Conservation (phyloP, 2,329 filamentous ascomycete species). For the Colletotrichum noveboracense region DNA sequence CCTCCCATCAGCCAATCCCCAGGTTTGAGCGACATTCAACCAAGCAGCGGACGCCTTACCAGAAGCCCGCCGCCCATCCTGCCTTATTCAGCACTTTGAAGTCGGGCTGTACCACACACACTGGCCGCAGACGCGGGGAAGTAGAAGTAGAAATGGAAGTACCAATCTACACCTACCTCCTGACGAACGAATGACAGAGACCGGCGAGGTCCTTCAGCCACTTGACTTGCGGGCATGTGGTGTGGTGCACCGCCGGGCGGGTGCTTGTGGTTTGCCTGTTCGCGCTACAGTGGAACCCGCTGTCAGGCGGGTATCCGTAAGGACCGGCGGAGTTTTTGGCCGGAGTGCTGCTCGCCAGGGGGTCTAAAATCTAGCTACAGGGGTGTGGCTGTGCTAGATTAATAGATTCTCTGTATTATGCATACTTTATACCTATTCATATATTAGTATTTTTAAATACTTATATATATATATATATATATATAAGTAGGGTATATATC, state of each 20-base stretch:
- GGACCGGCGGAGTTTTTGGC: background rate
- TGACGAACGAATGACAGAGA: background rate
- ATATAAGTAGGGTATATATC: no score
- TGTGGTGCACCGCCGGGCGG: background rate
- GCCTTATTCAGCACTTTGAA: background rate
- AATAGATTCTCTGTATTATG: no score
- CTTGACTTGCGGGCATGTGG: background rate
- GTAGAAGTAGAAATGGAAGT: background rate
- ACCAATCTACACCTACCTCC: background rate
- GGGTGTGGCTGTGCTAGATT: no score
- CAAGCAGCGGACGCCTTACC: background rate
- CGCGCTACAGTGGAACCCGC: background rate
- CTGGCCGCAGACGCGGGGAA: background rate
- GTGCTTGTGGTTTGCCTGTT: background rate
- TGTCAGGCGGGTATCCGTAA: background rate
- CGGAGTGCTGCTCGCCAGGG: no score
- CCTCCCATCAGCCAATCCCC: background rate
- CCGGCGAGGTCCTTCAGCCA: background rate
- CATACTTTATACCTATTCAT: no score
- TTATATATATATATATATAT: no score
- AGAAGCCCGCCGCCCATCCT: background rate
- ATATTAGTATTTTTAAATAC: no score
- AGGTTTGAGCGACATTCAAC: background rate
- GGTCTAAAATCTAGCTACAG: no score
- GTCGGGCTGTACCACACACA: background rate